phyloP scores from a whole-genome alignment of 108 stramenopile genomes.

The Skeletonema marinoi region DNA sequence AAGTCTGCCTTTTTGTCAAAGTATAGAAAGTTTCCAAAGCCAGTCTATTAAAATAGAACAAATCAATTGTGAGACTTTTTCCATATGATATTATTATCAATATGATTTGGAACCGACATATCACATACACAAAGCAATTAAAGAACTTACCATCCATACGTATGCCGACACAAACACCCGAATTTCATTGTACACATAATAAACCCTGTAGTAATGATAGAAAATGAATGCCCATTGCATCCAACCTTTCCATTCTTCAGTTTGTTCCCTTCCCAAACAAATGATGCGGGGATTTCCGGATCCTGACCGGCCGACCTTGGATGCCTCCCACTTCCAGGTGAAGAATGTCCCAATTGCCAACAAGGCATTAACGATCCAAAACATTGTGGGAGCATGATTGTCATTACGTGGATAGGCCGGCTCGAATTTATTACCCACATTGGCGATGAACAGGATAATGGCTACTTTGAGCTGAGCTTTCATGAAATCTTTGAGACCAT shows the following conservation, averaged over 20 bases:
- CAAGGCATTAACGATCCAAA: constrained; percentile 62
- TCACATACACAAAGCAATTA: constrained; percentile 5
- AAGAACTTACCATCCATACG: constrained; percentile 76
- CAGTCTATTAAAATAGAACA: constrained; percentile 55
- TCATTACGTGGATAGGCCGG: constrained; percentile 68
- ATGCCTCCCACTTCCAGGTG: constrained; percentile 51
- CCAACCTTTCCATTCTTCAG: constrained; percentile 97
- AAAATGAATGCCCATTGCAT: constrained; percentile 90
- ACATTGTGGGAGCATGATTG: constrained; percentile 62
- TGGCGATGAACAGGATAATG: constrained; percentile 51
- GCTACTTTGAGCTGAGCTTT: constrained; percentile 60
- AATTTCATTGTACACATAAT: constrained; percentile 91
- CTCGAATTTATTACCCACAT: constrained; percentile 60
- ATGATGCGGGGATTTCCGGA: constrained; percentile 52
- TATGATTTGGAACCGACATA: not conserved
- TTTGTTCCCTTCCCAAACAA: constrained; percentile 62
- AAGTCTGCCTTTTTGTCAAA: constrained; percentile 92
- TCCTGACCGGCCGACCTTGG: constrained; percentile 38
- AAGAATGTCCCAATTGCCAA: constrained; percentile 39
- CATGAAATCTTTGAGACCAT: constrained; percentile 41
- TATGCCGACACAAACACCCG: constrained; percentile 92
- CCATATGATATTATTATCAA: not conserved
- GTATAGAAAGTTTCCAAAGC: constrained; percentile 93
- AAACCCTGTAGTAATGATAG: constrained; percentile 93
- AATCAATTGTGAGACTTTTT: not conserved